Conservation (phyloP, 805 yeast genomes). For the Metschnikowia continentalis region DNA sequence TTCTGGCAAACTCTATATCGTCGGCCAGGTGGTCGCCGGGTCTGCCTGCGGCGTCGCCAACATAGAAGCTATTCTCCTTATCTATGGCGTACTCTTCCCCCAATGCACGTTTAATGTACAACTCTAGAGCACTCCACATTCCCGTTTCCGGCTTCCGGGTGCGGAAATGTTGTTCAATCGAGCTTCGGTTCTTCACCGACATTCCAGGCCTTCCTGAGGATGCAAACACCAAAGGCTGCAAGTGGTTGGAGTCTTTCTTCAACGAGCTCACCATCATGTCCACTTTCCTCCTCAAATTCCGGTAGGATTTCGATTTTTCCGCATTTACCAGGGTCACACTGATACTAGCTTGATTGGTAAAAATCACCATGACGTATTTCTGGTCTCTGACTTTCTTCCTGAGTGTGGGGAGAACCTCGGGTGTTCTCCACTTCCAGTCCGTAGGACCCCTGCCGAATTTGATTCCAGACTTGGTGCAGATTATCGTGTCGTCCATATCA, state of each 20-base stretch:
- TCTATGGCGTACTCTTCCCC: slow-evolving; percentile 31
- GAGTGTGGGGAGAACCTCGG: slow-evolving; percentile 18
- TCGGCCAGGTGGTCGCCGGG: slow-evolving; percentile 72
- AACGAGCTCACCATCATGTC: slow-evolving; percentile 32
- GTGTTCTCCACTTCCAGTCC: slow-evolving; percentile 68
- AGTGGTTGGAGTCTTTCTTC: slow-evolving; percentile 17
- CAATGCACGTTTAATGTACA: slow-evolving; percentile 30
- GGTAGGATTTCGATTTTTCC: slow-evolving; percentile 28
- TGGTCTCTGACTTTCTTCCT: slow-evolving; percentile 20
- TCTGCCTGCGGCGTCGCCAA: slow-evolving; percentile 98
- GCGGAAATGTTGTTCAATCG: slow-evolving; percentile 28
- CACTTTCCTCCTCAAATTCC: slow-evolving; percentile 41
- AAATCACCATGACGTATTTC: slow-evolving; percentile 53
- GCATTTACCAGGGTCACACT: slow-evolving; percentile 28
- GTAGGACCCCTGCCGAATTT: slow-evolving; percentile 52
- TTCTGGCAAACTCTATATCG: slow-evolving; percentile 65
- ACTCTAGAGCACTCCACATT: slow-evolving; percentile 60
- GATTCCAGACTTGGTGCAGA: slow-evolving; percentile 58
- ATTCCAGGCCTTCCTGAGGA: slow-evolving; percentile 52
- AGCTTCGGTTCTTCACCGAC: slow-evolving; percentile 17
- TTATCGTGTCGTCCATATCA: slow-evolving; percentile 81
- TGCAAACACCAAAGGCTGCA: slow-evolving; percentile 50
- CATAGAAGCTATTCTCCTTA: slow-evolving; percentile 50
- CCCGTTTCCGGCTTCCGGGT: slow-evolving; percentile 77
- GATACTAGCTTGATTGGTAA: slow-evolving; percentile 83